phyloP scores from a whole-genome alignment of 192 early-diverging fungal genomes.

The Linnemannia zychae region DNA sequence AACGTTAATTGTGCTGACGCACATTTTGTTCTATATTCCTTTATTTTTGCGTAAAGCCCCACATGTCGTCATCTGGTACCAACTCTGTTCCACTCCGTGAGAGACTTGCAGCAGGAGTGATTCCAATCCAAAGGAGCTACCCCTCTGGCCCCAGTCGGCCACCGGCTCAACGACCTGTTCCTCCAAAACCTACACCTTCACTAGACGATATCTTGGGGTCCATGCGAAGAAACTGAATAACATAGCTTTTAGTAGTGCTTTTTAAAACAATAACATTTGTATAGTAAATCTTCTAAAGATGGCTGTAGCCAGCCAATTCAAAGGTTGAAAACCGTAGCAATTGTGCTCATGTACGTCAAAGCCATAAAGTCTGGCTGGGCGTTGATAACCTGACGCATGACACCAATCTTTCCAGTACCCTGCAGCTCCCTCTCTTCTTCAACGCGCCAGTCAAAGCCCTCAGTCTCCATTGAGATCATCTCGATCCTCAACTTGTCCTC shows the following conservation, averaged over 20 bases:
- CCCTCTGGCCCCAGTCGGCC: slow-evolving; percentile 13
- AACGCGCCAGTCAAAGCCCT: slow-evolving; percentile 29
- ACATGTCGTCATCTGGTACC: not conserved
- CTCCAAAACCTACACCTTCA: slow-evolving; percentile 23
- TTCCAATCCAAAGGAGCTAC: slow-evolving; percentile 38
- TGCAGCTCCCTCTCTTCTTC: slow-evolving; percentile 24
- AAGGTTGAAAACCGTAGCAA: slow-evolving; percentile 10
- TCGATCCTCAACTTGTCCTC: slow-evolving; percentile 28
- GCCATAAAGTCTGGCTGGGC: slow-evolving; percentile 33
- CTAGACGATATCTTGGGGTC: slow-evolving; percentile 28
- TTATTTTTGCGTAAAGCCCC: not conserved
- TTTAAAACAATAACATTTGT: too few species aligned
- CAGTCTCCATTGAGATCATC: slow-evolving; percentile 32
- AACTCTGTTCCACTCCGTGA: slow-evolving; percentile 26
- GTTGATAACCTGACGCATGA: slow-evolving; percentile 29
- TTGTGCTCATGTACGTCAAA: slow-evolving; percentile 29
- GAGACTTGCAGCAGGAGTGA: slow-evolving; percentile 34
- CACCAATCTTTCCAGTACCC: slow-evolving; percentile 29
- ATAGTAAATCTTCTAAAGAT: not conserved
- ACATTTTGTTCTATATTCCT: not conserved
- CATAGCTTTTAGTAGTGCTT: too few species aligned
- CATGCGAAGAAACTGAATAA: slow-evolving; percentile 29
- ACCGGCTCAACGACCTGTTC: not conserved
- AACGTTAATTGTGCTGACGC: too few species aligned
- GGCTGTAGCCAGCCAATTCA: not conserved